A percentile compares a stretch with the other conserved stretches of the same genome.
Evolutionary conservation across 2,329 filamentous ascomycete genomes (phyloP).

Genomic region (Fusarium zealandicum): DNA sequence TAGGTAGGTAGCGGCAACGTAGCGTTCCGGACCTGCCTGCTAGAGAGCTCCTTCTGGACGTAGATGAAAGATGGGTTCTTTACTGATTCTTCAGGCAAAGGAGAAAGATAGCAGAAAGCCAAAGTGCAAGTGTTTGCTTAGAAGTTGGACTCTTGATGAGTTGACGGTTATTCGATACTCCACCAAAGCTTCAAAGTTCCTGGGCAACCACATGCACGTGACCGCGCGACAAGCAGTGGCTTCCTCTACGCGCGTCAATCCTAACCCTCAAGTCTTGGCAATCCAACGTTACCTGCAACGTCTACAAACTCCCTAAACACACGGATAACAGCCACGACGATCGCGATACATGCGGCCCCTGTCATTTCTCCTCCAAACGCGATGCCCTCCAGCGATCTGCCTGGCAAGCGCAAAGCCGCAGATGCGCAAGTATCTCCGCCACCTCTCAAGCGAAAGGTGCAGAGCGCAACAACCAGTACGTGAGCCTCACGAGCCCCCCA

Average conservation of each 20-base stretch:
- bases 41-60: too few species aligned
- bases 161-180: neutral
- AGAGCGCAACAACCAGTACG: conserved; percentile 61
- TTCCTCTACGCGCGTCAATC: conserved; percentile 13
- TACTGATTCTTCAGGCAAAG: neutral
- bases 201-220: conserved; percentile 39
- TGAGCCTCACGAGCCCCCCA: neutral
- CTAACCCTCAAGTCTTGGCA: conserved; percentile 17
- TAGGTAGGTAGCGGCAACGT: neutral
- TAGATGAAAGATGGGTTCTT: too few species aligned
- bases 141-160: neutral
- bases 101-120: neutral
- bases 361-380: neutral
- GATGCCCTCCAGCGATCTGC: conserved; percentile 39
- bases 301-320: conserved; percentile 3
- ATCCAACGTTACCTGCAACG: conserved; percentile 8
- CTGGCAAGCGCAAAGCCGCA: conserved; percentile 47
- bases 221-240: conserved; percentile 40
- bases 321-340: neutral
- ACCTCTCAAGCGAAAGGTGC: conserved; percentile 59
- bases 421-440: conserved; percentile 61
- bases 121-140: neutral
- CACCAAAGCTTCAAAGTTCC: conserved; percentile 17
- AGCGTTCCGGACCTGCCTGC: neutral
- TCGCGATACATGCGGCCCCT: conserved; percentile 22